Evolutionary conservation across 257 asterid genomes (phyloP).

Genomic region (Cordia subcordata): DNA sequence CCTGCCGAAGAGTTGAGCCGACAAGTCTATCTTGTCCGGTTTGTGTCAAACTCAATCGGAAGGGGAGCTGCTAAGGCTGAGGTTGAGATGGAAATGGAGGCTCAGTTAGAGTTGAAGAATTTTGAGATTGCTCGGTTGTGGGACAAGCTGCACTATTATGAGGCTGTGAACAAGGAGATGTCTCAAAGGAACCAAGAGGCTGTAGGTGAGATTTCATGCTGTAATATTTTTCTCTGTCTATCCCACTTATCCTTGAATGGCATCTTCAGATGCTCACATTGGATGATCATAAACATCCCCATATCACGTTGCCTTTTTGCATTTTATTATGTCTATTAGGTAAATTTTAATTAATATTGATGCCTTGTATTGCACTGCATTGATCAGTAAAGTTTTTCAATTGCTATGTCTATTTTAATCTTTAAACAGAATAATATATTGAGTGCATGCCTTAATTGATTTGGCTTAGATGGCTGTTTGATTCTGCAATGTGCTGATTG

Average conservation of each 20-base stretch:
- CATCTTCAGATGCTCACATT: not conserved
- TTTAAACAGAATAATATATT: no score
- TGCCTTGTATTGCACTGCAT: no score
- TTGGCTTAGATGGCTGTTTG: no score
- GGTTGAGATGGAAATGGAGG: conserved; percentile 79
- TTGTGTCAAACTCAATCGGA: conserved; percentile 73
- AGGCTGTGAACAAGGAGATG: conserved; percentile 94
- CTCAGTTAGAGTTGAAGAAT: conserved; percentile 68
- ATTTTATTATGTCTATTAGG: no score
- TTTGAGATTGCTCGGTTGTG: conserved; percentile 73
- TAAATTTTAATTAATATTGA: no score
- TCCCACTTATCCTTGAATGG: not conserved
- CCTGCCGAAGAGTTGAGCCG: conserved; percentile 51
- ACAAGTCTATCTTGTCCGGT: conserved; percentile 57
- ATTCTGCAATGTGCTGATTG: no score
- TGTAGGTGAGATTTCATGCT: conserved; percentile 54
- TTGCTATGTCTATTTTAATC: no score
- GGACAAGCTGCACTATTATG: conserved; percentile 84
- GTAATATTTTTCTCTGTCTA: not conserved
- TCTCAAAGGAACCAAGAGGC: conserved; percentile 96
- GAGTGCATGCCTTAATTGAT: no score
- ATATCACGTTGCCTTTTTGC: no score
- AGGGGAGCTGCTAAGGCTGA: conserved; percentile 93
- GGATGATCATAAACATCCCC: no score
- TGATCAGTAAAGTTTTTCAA: no score